Percentiles rank a stretch among this genome's conserved stretches.
These are phyloP conservation scores for Apodospora peruviana DNA, from an alignment of 495 filamentous ascomycete genomes.

Conservation along the genomic window DNA sequence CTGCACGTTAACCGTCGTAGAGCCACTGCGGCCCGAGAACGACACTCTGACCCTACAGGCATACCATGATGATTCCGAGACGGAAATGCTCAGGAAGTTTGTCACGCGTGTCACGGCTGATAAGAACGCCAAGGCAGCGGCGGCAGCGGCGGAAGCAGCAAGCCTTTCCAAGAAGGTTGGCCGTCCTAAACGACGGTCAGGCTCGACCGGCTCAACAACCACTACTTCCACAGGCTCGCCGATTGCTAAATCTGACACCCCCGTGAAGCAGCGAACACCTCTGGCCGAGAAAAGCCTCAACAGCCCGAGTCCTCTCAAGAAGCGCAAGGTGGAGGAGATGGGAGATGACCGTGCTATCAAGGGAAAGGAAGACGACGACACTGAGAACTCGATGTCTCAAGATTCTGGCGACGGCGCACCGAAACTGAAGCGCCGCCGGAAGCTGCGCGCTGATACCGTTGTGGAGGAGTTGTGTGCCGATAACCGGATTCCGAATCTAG, in stretches of 20 bases:
- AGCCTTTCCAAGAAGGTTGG: slow-evolving; percentile 13
- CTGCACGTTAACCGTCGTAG: slow-evolving; percentile 10
- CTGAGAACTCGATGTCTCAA: background rate
- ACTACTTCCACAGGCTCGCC: slow-evolving; percentile 26
- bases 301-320: slow-evolving; percentile 30
- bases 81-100: slow-evolving; percentile 41
- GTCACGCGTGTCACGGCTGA: slow-evolving; percentile 41
- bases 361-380: background rate
- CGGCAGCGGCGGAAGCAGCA: slow-evolving; percentile 18
- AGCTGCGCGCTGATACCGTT: slow-evolving; percentile 14
- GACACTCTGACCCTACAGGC: slow-evolving; percentile 22
- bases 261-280: slow-evolving; percentile 25
- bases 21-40: slow-evolving; percentile 8
- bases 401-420: slow-evolving; percentile 11
- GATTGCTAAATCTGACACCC: slow-evolving; percentile 23
- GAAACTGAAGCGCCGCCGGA: slow-evolving; percentile 24
- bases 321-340: slow-evolving; percentile 25
- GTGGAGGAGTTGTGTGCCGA: background rate
- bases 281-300: slow-evolving; percentile 34
- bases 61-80: slow-evolving; percentile 31
- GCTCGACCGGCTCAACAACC: slow-evolving; percentile 16
- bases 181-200: slow-evolving; percentile 17
- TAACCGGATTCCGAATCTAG: background rate
- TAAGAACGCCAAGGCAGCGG: slow-evolving; percentile 32
- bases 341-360: slow-evolving; percentile 10